phyloP scores from a whole-genome alignment of 1,284 basidiomycete species.

The Meira miltonrushii region DNA sequence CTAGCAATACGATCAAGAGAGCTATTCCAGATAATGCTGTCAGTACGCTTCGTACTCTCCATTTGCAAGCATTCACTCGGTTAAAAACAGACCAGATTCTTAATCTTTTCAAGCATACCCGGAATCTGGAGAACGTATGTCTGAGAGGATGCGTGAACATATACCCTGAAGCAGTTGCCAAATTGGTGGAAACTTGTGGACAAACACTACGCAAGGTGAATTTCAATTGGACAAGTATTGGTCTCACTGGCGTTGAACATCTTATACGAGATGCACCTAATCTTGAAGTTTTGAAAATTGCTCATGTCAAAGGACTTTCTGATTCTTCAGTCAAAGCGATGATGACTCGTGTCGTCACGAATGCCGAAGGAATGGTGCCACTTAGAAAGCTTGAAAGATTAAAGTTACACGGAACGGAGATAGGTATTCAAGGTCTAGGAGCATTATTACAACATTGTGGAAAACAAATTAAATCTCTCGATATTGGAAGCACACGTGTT shows the following conservation, averaged over 20 bases:
- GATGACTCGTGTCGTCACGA: conserved; percentile 1
- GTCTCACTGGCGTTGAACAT: conserved; percentile 1
- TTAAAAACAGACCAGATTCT: not conserved
- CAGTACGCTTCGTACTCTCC: not conserved
- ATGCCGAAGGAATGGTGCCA: not conserved
- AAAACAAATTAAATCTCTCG: not conserved
- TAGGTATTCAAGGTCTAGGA: not conserved
- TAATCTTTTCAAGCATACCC: not conserved
- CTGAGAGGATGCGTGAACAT: conserved; percentile 4
- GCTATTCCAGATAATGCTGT: not conserved
- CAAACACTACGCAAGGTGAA: not conserved
- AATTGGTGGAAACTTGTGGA: not conserved
- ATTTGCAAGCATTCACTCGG: not conserved
- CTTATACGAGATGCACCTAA: not conserved
- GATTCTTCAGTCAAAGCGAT: not conserved
- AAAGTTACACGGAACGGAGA: conserved; percentile 6
- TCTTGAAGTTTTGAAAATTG: conserved; percentile 1
- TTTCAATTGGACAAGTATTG: conserved; percentile 10
- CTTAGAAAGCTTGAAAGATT: conserved; percentile 2
- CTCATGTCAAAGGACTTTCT: conserved; percentile 5
- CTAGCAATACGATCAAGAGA: not conserved
- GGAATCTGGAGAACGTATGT: not conserved
- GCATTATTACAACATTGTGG: conserved; percentile 4
- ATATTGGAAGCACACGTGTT: conserved; percentile 2
- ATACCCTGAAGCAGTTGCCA: not conserved